Base-by-base conservation (phyloP, 2,329 filamentous ascomycete species). In the Domatiomyces catenatus region DNA sequence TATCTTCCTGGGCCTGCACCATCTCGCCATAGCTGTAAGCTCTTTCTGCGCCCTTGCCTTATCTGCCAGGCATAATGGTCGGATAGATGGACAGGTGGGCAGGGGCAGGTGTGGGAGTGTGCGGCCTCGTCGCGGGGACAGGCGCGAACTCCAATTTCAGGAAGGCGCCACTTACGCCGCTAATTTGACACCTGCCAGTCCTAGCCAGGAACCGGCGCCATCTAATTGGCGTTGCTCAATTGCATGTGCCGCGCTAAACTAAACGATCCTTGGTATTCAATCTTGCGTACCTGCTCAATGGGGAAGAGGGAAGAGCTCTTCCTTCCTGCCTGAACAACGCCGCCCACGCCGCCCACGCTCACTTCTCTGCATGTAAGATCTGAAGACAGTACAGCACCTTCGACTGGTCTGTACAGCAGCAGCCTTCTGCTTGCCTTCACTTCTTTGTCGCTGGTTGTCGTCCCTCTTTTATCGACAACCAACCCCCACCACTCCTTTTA, bases 391-490 rank as follows among this genome's bases (percentile, higher is more conserved):
- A 39, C 32, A 39, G 8, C 2, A 15, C 10, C 15, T 4, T 10
- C 32, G 12, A 3, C 32, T 15, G 32, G 8, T 24, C 22, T 24
- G 22, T 24, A 24, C 22, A 24, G 12, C 32, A 39, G 32, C 10
- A 15, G 32, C 32, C 32, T 39, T 39, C 32, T 39, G 32, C 32
- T 15, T 39, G 12, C 32, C 32, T 39, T 39, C 32, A 15, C 5
- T 39, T 15, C 32, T 39, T 39, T 39, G 32, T 39, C 32, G 4
- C 12, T 54, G 60, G 62, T 63, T 61, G 63, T 63, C 60, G 62
- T 61, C 62, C 60, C 62, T 66, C 64, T 55, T 65, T 66, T 63
- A 60, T 61, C 59, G 53, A 59, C 58, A 59, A 52, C 59, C 52
- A 52, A 49, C 51, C 48, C 49, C 48, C 36, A 44, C 46, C 54